Conservation (phyloP, 768 basidiomycete genomes). For the Russula earlei region DNA sequence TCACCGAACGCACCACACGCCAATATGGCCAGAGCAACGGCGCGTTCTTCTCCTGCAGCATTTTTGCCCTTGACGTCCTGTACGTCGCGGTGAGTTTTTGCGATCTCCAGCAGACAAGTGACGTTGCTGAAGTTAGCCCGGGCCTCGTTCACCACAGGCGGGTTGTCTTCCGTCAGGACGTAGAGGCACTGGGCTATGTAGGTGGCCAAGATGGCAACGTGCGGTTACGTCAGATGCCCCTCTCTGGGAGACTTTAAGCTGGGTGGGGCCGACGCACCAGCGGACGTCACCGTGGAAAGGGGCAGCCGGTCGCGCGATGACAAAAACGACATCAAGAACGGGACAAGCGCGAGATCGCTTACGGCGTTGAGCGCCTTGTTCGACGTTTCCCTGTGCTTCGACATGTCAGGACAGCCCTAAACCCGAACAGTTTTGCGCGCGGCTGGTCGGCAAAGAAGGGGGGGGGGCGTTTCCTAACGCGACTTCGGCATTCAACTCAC, state of each 20-base stretch:
- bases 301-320: conserved; percentile 61
- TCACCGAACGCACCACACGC: conserved; percentile 45
- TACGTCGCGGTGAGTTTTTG: conserved; percentile 30
- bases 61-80: conserved; percentile 30
- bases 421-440: neutral
- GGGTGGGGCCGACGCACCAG: conserved; percentile 43
- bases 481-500: conserved; percentile 40
- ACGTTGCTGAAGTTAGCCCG: conserved; percentile 50
- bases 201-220: neutral
- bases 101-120: conserved; percentile 56
- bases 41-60: conserved; percentile 41
- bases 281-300: conserved; percentile 62
- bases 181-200: conserved; percentile 79
- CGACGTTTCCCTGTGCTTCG: conserved; percentile 63
- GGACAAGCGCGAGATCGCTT: conserved; percentile 67
- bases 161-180: conserved; percentile 87
- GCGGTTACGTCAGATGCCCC: neutral
- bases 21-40: conserved; percentile 50
- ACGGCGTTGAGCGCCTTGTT: conserved; percentile 86
- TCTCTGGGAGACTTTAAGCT: neutral
- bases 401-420: conserved; percentile 22
- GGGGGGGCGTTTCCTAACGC: neutral
- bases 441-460: neutral
- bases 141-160: conserved; percentile 58
- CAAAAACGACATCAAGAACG: conserved; percentile 88